Conservation (phyloP, 2,329 filamentous ascomycete species). For the Dactylellina sp. region DNA sequence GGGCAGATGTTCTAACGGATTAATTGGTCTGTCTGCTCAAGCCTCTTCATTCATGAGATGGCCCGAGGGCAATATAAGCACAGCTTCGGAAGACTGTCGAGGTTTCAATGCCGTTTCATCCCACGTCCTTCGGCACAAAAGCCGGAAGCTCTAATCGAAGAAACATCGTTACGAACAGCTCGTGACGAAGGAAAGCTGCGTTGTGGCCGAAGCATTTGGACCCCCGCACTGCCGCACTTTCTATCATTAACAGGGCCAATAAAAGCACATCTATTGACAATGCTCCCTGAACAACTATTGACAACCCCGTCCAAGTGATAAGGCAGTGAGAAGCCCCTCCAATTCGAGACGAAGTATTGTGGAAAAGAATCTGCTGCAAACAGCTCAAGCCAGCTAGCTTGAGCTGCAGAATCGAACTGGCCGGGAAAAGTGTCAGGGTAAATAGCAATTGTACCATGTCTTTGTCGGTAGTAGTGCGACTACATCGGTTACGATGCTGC, state of each 20-base stretch:
- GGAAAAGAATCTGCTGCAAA: slow-evolving; percentile 25
- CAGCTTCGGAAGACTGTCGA: slow-evolving; percentile 4
- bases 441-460: slow-evolving; percentile 46
- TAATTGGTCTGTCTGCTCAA: background rate
- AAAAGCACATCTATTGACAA: slow-evolving; percentile 39
- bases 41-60: background rate
- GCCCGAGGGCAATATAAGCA: background rate
- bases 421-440: slow-evolving; percentile 50
- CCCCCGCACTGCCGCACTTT: slow-evolving; percentile 42
- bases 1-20: slow-evolving; percentile 1
- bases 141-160: background rate
- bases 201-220: slow-evolving; percentile 11
- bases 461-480: slow-evolving; percentile 29
- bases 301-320: slow-evolving; percentile 28
- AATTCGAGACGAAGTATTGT: slow-evolving; percentile 38
- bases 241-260: slow-evolving; percentile 33
- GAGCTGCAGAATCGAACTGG: slow-evolving; percentile 16
- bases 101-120: background rate
- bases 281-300: background rate
- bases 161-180: slow-evolving; percentile 29
- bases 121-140: background rate
- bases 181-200: slow-evolving; percentile 28
- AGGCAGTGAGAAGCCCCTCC: slow-evolving; percentile 29
- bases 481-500: slow-evolving; percentile 14
- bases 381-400: slow-evolving; percentile 24